Evolutionary conservation across 257 asterid species (phyloP), one percentile per base, ranked within the genome.

Genomic region (Solanum arcanum): DNA sequence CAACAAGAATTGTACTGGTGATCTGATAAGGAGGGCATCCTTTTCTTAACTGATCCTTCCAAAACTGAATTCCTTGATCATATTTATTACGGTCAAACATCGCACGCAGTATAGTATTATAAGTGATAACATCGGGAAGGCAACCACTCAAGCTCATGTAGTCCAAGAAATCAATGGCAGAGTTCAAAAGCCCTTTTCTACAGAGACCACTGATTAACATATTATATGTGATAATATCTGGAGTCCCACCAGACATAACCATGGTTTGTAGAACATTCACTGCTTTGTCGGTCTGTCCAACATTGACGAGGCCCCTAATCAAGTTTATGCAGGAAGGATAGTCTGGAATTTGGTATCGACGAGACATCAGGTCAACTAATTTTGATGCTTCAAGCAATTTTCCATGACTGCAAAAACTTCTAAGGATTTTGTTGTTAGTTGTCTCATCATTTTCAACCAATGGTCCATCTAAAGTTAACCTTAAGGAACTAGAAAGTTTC

Each of bases 171-270:
- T 89, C 95, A 76, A 95, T 64, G 20, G 99, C 98, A 62, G 88
- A 88, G 13, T 86, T 56, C 52, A 96, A 89, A 83, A 66, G 88
- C 86, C 90, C 91, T 88, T 91, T 96, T 91, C 93, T 90, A 91
- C 99, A 95, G 83, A 95, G 87, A 86, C 98, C 94, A 76, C 98
- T 93, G 81, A 96, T 90, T 74, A 96, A 78, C 98, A 95, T 95
- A 93, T 96, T 96, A 85, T 95, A 94, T 18, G 99, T 96, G 83
- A 96, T 96, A 80, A 92, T 86, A 86, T 95, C 98, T n/a, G 97
- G 99, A 86, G 93, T 82, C 81, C 98, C 98, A 87, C 99, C 99
- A 18, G 96, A 93, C 97, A 95, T 92, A 69, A 96, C 94, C 97
- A 95, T 92, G 83, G 93, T 72, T 25, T 92, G 93, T 74, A 96